Base-by-base conservation (phyloP, 805 yeast genomes). In the Schizosaccharomyces japonicus region DNA sequence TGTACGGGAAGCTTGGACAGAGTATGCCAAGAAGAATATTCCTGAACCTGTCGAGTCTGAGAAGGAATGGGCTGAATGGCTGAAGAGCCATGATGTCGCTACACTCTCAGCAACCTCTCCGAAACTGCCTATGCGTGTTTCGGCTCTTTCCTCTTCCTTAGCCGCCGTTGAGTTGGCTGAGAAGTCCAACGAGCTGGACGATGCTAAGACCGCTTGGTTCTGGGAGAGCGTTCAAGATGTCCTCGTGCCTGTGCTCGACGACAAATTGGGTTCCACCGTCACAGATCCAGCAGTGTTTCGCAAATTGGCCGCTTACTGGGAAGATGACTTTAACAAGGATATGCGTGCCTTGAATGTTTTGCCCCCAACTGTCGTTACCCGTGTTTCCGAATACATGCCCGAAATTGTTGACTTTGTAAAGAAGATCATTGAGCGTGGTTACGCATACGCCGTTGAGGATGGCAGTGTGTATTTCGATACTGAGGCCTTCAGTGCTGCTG, bases 401-500 rank as follows among this genome's bases (percentile, higher is more conserved):
- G 95, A 90, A 57, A 85, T 90, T 60, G 73, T 87, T 39, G 71
- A 63, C 13, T 87, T 76, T 61, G 93, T 90, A 17, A 70, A 73
- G 52, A 68, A 66, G 54, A 85, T 90, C 58, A 73, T 87, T 39
- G 61, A 57, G 2, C 80, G 79, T 55, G 94, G 94, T 0, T 87
- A 69, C 61, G 98, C 87, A 2, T 76, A 94, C 1, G 63, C 61
- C 4, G 33, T 27, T 28, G 95, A 85, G 58, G 55, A 55, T 34
- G 96, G 95, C 0, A 80, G 93, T 7, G 98, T 90, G n/a, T 90
- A 90, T 63, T 90, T 90, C 60, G 92, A 90, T 63, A 85, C 95
- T 10, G 71, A 66, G 5, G 72, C 74, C 46, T 90, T 87, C 60
- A 96, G 90, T 55, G 64, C 64, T 32, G 67, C 69, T 48, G 73